Evolutionary conservation across 1,284 basidiomycete species (phyloP), one percentile per base, ranked within the genome.

Genomic region (Pascua sp.): DNA sequence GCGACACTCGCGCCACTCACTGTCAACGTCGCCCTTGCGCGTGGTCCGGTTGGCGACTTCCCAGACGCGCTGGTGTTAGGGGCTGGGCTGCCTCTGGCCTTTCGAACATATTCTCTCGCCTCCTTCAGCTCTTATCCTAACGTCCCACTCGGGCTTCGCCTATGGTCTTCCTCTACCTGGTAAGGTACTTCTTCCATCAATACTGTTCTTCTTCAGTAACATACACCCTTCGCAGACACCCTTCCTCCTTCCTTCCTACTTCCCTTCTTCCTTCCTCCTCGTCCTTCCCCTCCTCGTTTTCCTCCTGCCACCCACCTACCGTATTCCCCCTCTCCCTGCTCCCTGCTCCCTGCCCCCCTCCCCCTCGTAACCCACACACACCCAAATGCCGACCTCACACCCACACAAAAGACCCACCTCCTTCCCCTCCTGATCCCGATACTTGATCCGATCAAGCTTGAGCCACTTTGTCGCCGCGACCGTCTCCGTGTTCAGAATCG

Each of bases 1-100:
- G 4, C n/a, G 3, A n/a, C 40, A 42, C 12, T 4, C 41, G 13
- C 13, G 18, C 15, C 10, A 68, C 76, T 51, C 51, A 90, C 90
- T 90, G 78, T 95, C 92, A 52, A 92, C 83, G 0, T 86, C 90
- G 12, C 84, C 83, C 12, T 83, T 82, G 43, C 88, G 81, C 11
- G 89, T 91, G 68, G 84, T 87, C 39, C 92, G 81, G 66, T 89
- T 85, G 13, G 91, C 91, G 57, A 81, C 86, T 75, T 96, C 93
- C 92, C 92, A 95, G 43, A 82, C 67, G 53, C 91, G 81, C 87
- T 92, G 59, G 11, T 11, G 51, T 67, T 55, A 65, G 59, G 24
- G 55, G 7, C n/a, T 46, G 16, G 41, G 44, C n/a, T n/a, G n/a
- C 43, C 13, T 9, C 12, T 42, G 42, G n/a, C 42, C 42, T n/a